Evolutionary conservation across 179 eudicot species (phyloP).

Genomic region (Silene vulgaris): DNA sequence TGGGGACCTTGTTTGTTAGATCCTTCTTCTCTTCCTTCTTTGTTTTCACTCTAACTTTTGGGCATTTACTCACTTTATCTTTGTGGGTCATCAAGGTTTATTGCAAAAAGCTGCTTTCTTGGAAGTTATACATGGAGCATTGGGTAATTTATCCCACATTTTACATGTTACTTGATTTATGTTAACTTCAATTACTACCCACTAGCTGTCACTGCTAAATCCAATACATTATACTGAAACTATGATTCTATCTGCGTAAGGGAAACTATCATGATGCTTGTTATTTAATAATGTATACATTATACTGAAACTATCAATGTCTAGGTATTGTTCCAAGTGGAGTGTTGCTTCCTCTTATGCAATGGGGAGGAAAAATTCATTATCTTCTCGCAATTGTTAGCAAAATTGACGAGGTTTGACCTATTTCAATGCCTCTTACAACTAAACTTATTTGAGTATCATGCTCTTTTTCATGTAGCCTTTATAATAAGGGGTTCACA

Average conservation of each 20-base stretch:
- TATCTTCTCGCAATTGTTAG: constrained; percentile 58
- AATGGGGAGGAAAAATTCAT: constrained; percentile 85
- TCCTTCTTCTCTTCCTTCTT: background rate
- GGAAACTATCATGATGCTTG: too few relatives aligned
- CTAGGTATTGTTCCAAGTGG: constrained; percentile 90
- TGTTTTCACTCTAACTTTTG: background rate
- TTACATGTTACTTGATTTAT: background rate
- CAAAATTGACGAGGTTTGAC: constrained; percentile 49
- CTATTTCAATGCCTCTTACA: background rate
- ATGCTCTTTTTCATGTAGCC: background rate
- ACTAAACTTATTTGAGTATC: background rate
- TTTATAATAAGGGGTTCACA: background rate
- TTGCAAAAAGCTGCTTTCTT: constrained; percentile 63
- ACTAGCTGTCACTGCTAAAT: too few relatives aligned
- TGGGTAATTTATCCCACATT: constrained; percentile 37
- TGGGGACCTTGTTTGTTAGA: constrained; percentile 61
- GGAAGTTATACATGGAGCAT: constrained; percentile 84
- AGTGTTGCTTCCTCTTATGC: constrained; percentile 72
- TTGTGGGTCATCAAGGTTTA: constrained; percentile 41
- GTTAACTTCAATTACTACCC: too few relatives aligned
- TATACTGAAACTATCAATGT: background rate
- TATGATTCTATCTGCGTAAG: background rate
- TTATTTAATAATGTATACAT: background rate
- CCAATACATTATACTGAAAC: background rate
- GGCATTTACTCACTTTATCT: background rate